Percentiles rank a stretch among this genome's conserved stretches.
Evolutionary conservation across 208 protist species (phyloP).

Genomic region (Acanthamoeba lenticulata): DNA sequence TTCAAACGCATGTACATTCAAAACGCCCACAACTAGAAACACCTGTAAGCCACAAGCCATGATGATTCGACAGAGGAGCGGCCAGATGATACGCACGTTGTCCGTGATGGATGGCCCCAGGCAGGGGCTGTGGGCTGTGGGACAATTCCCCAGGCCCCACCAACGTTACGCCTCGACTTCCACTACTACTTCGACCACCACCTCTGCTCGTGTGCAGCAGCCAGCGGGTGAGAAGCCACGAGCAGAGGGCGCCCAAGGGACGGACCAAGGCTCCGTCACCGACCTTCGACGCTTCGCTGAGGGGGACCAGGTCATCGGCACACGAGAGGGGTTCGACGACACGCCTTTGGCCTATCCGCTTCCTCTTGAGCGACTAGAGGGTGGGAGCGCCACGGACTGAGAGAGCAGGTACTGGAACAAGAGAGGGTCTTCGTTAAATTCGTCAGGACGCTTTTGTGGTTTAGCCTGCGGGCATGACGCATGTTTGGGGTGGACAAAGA

Average conservation of each 20-base stretch:
- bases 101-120: not conserved
- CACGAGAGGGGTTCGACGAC: slow-evolving; percentile 11
- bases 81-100: not conserved
- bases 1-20: not conserved
- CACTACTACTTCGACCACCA: not conserved
- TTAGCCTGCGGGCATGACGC: not conserved
- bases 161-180: not conserved
- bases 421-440: not conserved
- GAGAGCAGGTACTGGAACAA: not conserved
- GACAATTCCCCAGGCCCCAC: not conserved
- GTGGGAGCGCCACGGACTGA: slow-evolving; percentile 24
- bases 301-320: not conserved
- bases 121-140: not conserved
- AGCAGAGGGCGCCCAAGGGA: not conserved
- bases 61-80: slow-evolving; percentile 12
- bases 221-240: not conserved
- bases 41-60: not conserved
- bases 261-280: not conserved
- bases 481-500: no score
- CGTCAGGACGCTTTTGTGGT: no score
- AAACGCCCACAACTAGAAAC: not conserved
- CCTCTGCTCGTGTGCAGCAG: not conserved
- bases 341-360: not conserved
- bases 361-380: not conserved
- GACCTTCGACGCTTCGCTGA: slow-evolving; percentile 32